Evolutionary conservation across 306 rosid genomes (phyloP), one percentile per base, ranked within the genome.

Genomic region (Lupinus albus): DNA sequence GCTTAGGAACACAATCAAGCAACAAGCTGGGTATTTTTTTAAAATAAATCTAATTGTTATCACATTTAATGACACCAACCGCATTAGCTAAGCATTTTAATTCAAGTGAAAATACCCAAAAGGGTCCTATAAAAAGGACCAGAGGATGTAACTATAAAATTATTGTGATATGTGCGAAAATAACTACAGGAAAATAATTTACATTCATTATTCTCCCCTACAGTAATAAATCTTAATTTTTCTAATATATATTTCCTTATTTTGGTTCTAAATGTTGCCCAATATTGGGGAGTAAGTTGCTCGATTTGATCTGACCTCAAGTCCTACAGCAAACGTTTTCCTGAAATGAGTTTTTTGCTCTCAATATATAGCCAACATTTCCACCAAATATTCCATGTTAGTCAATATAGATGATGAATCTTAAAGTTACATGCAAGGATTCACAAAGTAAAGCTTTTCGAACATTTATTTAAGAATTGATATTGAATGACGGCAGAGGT

Each of bases 1-100:
- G 25, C 58, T 57, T 58, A 32, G 32, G 46, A 45, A 16, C 65
- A 45, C 14, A 39, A 8, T 59, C 14, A 61, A 39, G 67, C 49
- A 41, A 11, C 18, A 39, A 5, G 13, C 14, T 15, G 38, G 30
- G 30, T 25, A 25, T 25, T 25, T 25, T 25, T 3, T 4, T 0
- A 25, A 25, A 25, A 25, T 25, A 25, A 3, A 25, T 25, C 30
- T 25, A 25, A 25, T 25, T 25, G 30, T 25, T 1, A 4, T 2
- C 4, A 25, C 0, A 25, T 25, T 25, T 25, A 25, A 3, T 25
- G 30, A 25, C 2, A 25, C 30, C 4, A 25, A 25, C 30, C 30
- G 4, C 4, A 25, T 25, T 25, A 25, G 4, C 30, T 1, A 25
- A 2, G 4, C 0, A 2, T 25, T 4, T 25, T 25, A 25, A 25